phyloP scores from a whole-genome alignment of 495 filamentous ascomycete species.

The Aspergillus sclerotiicarbonarius region DNA sequence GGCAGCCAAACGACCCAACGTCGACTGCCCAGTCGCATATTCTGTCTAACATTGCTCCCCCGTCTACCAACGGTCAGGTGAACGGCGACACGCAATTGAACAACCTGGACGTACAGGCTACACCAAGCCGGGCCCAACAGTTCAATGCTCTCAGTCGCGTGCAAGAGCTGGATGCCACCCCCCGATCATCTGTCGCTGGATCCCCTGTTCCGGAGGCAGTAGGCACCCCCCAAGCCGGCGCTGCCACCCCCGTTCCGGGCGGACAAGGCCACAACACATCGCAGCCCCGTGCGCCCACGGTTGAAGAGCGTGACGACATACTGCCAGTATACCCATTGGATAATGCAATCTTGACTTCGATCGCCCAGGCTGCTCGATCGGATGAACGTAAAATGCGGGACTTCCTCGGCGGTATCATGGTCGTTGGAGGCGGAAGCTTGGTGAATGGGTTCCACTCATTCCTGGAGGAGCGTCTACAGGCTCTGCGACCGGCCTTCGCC shows the following conservation, averaged over 20 bases:
- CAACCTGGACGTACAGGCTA: constrained; percentile 36
- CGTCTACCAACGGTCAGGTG: constrained; percentile 39
- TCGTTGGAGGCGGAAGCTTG: constrained; percentile 86
- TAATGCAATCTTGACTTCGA: constrained; percentile 80
- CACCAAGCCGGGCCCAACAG: constrained; percentile 39
- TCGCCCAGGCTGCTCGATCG: constrained; percentile 78
- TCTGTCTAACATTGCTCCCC: constrained; percentile 63
- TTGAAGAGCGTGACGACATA: constrained; percentile 74
- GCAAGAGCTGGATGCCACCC: constrained; percentile 63
- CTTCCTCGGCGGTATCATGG: constrained; percentile 91
- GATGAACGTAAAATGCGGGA: constrained; percentile 93
- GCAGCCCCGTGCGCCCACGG: constrained; percentile 37
- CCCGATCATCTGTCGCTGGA: constrained; percentile 78
- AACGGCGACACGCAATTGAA: constrained; percentile 32
- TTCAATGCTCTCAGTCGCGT: constrained; percentile 46
- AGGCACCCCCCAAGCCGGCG: constrained; percentile 61
- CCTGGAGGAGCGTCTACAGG: constrained; percentile 77
- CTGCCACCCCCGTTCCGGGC: constrained; percentile 30
- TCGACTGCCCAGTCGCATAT: constrained; percentile 84
- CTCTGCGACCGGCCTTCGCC: constrained; percentile 62
- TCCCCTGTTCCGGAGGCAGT: constrained; percentile 79
- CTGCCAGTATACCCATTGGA: constrained; percentile 82
- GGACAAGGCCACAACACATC: constrained; percentile 19
- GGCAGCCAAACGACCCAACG: constrained; percentile 80
- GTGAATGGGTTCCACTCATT: constrained; percentile 70